phyloP scores from a whole-genome alignment of 148 eudicot species.

The Rhododendron henanense region DNA sequence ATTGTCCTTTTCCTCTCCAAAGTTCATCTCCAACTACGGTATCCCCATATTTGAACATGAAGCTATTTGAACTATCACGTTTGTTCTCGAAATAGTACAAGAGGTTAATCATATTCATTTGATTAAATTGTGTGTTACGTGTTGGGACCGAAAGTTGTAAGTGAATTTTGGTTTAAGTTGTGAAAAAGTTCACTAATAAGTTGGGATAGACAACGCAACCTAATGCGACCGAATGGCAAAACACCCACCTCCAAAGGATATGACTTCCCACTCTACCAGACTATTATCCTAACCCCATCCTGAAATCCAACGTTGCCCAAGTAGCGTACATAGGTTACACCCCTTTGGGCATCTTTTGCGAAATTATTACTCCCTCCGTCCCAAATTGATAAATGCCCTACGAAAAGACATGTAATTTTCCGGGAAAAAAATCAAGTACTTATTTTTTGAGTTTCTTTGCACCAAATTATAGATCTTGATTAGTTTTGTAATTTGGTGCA shows the following conservation, averaged over 20 bases:
- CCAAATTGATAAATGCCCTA: neutral
- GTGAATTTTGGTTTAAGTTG: neutral
- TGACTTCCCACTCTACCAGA: neutral
- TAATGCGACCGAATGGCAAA: neutral
- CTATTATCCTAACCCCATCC: neutral
- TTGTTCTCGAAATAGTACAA: neutral
- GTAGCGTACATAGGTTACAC: neutral
- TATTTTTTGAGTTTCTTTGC: no score
- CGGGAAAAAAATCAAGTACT: no score
- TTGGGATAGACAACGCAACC: neutral
- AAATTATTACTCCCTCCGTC: neutral
- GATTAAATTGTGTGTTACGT: neutral
- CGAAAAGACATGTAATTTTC: neutral
- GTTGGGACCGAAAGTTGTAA: neutral
- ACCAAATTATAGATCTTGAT: neutral
- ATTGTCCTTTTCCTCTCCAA: conserved; percentile 5
- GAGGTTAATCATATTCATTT: neutral
- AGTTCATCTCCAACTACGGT: neutral
- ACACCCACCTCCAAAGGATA: neutral
- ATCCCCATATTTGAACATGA: neutral
- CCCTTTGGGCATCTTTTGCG: neutral
- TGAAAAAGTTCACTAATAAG: neutral
- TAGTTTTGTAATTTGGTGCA: neutral
- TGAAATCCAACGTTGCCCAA: neutral
- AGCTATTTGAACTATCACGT: neutral